phyloP scores from a whole-genome alignment of 352 stramenopile genomes.

The Globisporangium recalcitrans region DNA sequence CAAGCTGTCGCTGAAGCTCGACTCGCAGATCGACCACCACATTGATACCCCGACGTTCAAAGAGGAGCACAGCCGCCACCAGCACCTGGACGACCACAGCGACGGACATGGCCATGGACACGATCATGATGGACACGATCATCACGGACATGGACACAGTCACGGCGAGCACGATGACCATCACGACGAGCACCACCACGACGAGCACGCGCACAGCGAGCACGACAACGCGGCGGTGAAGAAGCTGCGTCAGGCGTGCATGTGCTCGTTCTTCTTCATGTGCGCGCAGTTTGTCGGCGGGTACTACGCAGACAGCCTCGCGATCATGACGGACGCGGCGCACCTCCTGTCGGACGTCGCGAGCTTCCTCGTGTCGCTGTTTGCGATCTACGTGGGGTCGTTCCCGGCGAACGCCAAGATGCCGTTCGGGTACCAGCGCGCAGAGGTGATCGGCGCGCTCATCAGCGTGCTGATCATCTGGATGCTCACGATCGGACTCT shows the following conservation, averaged over 20 bases:
- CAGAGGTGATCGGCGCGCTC: conserved; percentile 95
- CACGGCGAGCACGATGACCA: conserved; percentile 21
- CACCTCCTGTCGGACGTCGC: conserved; percentile 76
- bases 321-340: conserved; percentile 91
- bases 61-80: conserved; percentile 23
- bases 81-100: conserved; percentile 11
- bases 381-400: conserved; percentile 71
- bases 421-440: conserved; percentile 95
- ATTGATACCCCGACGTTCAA: conserved; percentile 18
- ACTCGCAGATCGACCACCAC: conserved; percentile 17
- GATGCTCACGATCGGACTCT: conserved; percentile 89
- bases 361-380: conserved; percentile 78
- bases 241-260: conserved; percentile 67
- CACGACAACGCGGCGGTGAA: conserved; percentile 41
- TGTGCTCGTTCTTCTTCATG: conserved; percentile 93
- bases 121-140: conserved; percentile 35
- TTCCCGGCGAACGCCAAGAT: conserved; percentile 51
- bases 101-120: conserved; percentile 28
- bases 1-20: conserved; percentile 16
- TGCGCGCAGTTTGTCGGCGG: conserved; percentile 93
- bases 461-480: conserved; percentile 93
- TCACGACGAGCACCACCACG: conserved; percentile 15
- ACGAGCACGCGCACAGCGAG: conserved; percentile 12
- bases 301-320: conserved; percentile 91
- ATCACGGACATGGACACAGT: conserved; percentile 38